Conservation (phyloP, 805 yeast species). For the Phaffomyces opuntiae region DNA sequence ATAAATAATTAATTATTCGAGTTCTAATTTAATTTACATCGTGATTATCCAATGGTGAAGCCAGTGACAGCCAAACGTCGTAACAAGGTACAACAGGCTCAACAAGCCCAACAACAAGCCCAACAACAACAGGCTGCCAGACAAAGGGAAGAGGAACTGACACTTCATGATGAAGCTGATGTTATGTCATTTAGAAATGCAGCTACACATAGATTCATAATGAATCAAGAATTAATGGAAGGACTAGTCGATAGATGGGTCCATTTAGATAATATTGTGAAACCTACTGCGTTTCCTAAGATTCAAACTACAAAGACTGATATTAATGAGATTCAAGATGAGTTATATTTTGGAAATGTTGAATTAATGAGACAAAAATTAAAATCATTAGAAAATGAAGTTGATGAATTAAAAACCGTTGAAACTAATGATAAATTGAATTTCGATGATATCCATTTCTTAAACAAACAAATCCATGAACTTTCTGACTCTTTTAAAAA, state of each 20-base stretch:
- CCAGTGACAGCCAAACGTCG: slow-evolving; percentile 21
- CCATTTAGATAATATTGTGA: slow-evolving; percentile 37
- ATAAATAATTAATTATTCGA: not conserved
- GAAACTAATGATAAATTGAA: not conserved
- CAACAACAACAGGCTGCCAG: slow-evolving; percentile 7
- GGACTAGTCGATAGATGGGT: slow-evolving; percentile 39
- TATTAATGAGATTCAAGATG: slow-evolving; percentile 11
- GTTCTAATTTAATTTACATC: too few relatives aligned
- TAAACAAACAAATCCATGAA: slow-evolving; percentile 6
- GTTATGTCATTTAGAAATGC: slow-evolving; percentile 41
- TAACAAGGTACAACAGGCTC: slow-evolving; percentile 12
- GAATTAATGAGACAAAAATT: slow-evolving; percentile 18
- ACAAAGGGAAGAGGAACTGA: slow-evolving; percentile 16
- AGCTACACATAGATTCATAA: slow-evolving; percentile 35
- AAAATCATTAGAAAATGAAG: slow-evolving; percentile 13
- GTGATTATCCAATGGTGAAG: slow-evolving; percentile 14
- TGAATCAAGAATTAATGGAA: slow-evolving; percentile 44
- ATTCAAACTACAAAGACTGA: slow-evolving; percentile 13
- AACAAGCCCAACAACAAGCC: slow-evolving; percentile 5
- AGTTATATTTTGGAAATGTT: slow-evolving; percentile 21
- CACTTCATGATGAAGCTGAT: slow-evolving; percentile 46
- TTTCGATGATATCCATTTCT: not conserved
- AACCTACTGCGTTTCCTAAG: slow-evolving; percentile 28
- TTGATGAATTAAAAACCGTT: slow-evolving; percentile 8
- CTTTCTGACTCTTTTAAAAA: slow-evolving; percentile 10